These are phyloP conservation scores for Trichaptum fuscoviolaceum DNA, from an alignment of 768 basidiomycete species.

Conservation along the genomic window DNA sequence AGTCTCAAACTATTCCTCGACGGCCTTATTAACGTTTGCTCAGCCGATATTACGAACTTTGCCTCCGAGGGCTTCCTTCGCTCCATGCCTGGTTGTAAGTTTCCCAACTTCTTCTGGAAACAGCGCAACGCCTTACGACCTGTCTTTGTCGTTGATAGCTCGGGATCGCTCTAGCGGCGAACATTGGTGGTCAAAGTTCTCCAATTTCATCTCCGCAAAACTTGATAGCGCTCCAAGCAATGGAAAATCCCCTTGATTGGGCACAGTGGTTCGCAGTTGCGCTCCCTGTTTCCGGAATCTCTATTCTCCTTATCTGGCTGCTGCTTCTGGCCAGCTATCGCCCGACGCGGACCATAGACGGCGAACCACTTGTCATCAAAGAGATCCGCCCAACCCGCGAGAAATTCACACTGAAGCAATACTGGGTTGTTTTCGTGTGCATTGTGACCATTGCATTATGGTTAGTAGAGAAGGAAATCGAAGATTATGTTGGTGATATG, in stretches of 20 bases:
- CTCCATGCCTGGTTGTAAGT: constrained; percentile 86
- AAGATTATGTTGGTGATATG: constrained; percentile 86
- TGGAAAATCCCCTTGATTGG: constrained; percentile 88
- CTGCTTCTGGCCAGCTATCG: constrained; percentile 80
- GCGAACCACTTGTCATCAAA: constrained; percentile 77
- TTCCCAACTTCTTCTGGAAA: not conserved
- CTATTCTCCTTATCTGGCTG: constrained; percentile 88
- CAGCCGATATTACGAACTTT: constrained; percentile 93
- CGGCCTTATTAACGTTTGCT: constrained; percentile 14
- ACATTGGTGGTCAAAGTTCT: constrained; percentile 95
- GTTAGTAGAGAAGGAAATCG: constrained; percentile 81
- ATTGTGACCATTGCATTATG: constrained; percentile 81
- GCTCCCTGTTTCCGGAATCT: constrained; percentile 82
- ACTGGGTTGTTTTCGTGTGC: constrained; percentile 83
- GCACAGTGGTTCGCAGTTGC: constrained; percentile 91
- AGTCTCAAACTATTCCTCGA: not conserved
- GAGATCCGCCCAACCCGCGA: constrained; percentile 82
- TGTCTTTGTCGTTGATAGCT: constrained; percentile 43
- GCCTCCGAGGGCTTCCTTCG: constrained; percentile 81
- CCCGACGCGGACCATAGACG: constrained; percentile 65
- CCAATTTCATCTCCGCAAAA: constrained; percentile 99
- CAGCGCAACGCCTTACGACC: constrained; percentile 1
- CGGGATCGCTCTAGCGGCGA: constrained; percentile 95
- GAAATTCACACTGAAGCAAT: constrained; percentile 77
- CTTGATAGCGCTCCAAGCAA: constrained; percentile 81